Evolutionary conservation across 257 asterid genomes (phyloP), one percentile per base, ranked within the genome.

Genomic region (Phtheirospermum japonicum): DNA sequence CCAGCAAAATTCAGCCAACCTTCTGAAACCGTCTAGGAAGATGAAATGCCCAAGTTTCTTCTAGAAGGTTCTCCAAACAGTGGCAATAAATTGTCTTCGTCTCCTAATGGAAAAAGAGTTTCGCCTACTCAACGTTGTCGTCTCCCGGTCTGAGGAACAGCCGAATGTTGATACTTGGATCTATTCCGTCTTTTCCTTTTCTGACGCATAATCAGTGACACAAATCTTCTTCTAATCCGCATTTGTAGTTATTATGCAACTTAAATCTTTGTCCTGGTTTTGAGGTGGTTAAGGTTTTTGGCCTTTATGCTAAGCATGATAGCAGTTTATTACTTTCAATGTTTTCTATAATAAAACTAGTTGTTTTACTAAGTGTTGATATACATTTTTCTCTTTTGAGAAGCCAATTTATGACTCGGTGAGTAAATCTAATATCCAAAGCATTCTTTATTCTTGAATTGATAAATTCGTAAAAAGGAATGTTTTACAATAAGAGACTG

Each of bases 31-130:
- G 64, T 77, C 6, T 59, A 52, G 67, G 95, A 84, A 55, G 89
- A 79, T 5, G 89, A 80, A 69, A 77, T 89, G 76, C 95, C 96
- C 1, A 80, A 77, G 36, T 79, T 82, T 75, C 88, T 87, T 53
- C 87, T 69, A 71, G 82, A 69, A 28, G 70, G 75, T 13, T 80
- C 91, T 40, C 86, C 93, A 2, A 59, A 62, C 11, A 57, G 76
- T 4, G 79, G 84, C 8, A 60, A 83, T 13, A 85, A 87, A 76
- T 75, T 42, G 49, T 17, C 87, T 1, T 74, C 77, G 7, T 93
- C 99, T 57, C 97, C 99, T 9, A 89, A 87, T 66, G 68, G 87
- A 64, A 90, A 90, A 80, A 77, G 97, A 72, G 95, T 90, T 42
- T 83, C 94, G 20, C 85, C 96, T 5, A 95, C 93, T 61, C 85